These are phyloP conservation scores for Salvia hispanica DNA, from an alignment of 257 asterid species.

Conservation along the genomic window DNA sequence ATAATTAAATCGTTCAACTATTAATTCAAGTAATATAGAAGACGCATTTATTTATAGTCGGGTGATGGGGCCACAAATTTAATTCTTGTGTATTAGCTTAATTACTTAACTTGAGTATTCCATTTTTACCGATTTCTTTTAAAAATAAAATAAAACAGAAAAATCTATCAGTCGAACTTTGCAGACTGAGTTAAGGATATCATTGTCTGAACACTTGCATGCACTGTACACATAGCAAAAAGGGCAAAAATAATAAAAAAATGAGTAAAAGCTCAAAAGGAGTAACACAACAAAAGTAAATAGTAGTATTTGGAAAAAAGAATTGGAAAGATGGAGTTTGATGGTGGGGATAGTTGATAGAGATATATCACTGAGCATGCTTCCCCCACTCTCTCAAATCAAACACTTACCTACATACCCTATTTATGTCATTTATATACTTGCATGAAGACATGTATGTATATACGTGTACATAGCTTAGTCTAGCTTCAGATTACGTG, in stretches of 20 bases:
- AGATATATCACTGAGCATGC: constrained; percentile 40
- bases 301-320: neutral
- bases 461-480: neutral
- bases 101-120: too few relatives aligned
- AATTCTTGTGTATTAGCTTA: too few relatives aligned
- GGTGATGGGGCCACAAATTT: too few relatives aligned
- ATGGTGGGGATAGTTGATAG: constrained; percentile 34
- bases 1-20: too few relatives aligned
- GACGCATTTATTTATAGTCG: too few relatives aligned
- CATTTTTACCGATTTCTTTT: too few relatives aligned
- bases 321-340: constrained; percentile 25
- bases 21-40: too few relatives aligned
- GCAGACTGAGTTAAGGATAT: neutral
- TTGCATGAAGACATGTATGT: too few relatives aligned
- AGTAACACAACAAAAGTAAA: neutral
- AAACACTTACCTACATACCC: neutral
- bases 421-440: too few relatives aligned
- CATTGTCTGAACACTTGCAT: neutral
- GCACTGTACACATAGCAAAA: neutral
- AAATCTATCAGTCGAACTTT: neutral
- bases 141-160: too few relatives aligned
- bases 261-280: neutral
- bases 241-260: neutral
- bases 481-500: constrained; percentile 22
- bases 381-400: constrained; percentile 24